phyloP scores from a whole-genome alignment of 371 early-diverging fungal genomes.

The Capillidium rhysosporum region DNA sequence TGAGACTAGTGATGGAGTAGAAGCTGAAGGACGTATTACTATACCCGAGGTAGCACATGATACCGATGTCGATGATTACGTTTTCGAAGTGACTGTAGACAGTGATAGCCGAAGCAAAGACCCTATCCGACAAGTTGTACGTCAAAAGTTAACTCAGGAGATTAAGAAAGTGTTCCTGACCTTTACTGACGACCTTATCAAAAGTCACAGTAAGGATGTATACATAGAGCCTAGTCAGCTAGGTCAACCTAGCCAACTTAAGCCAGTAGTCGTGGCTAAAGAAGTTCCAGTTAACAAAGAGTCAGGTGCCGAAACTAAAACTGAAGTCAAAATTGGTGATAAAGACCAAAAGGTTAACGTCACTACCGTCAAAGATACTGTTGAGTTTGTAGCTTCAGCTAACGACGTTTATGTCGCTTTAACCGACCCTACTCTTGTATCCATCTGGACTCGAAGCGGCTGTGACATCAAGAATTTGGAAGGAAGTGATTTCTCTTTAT shows the following conservation, averaged over 20 bases:
- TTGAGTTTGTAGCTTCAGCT: conserved; percentile 78
- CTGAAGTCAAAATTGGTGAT: conserved; percentile 8
- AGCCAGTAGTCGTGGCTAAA: neutral
- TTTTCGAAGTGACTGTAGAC: conserved; percentile 53
- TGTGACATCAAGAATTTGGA: conserved; percentile 28
- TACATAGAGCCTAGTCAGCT: conserved; percentile 42
- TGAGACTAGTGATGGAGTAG: conserved; percentile 32
- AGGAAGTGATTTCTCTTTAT: conserved; percentile 46
- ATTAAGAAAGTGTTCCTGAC: conserved; percentile 35
- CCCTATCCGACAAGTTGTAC: conserved; percentile 45
- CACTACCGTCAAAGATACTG: conserved; percentile 41
- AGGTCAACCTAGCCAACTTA: conserved; percentile 11
- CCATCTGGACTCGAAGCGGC: conserved; percentile 60
- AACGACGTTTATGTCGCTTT: conserved; percentile 62
- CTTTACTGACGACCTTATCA: conserved; percentile 57
- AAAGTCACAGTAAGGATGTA: conserved; percentile 71
- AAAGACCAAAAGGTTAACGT: conserved; percentile 21
- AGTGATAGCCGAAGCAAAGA: conserved; percentile 31
- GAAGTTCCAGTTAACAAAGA: conserved; percentile 12
- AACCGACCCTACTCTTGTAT: conserved; percentile 46
- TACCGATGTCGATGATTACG: conserved; percentile 56
- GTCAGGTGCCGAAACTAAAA: conserved; percentile 3
- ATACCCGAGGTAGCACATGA: conserved; percentile 89
- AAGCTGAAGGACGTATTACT: conserved; percentile 48
- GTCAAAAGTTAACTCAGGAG: conserved; percentile 35